Conservation (phyloP, 345 rosid genomes). For the Erucastrum elatum region DNA sequence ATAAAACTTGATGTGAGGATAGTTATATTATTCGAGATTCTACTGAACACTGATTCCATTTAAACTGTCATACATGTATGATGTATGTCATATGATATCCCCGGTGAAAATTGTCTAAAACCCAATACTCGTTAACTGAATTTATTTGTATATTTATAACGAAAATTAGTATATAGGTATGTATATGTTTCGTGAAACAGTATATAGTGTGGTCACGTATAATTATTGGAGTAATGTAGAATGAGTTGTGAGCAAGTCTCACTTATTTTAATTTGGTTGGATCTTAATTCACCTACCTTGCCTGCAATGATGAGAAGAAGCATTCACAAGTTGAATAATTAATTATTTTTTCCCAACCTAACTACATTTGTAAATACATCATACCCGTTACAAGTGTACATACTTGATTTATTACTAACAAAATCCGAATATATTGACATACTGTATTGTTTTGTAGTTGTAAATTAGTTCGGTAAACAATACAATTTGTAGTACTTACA, state of each 20-base stretch:
- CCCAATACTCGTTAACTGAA: not conserved
- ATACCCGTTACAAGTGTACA: too few species aligned
- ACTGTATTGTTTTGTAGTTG: too few species aligned
- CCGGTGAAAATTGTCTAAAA: not conserved
- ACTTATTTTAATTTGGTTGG: not conserved
- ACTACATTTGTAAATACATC: too few species aligned
- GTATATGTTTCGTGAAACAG: not conserved
- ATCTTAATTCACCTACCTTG: too few species aligned
- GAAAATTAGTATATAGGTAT: not conserved
- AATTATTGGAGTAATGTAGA: constrained; percentile 21
- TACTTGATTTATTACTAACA: too few species aligned
- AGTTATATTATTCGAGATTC: not conserved
- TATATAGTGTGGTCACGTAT: constrained; percentile 18
- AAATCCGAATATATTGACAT: too few species aligned
- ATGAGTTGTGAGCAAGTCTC: constrained; percentile 40
- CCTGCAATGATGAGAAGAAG: too few species aligned
- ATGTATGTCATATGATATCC: not conserved
- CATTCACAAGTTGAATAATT: too few species aligned
- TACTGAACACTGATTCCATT: not conserved
- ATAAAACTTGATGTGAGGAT: not conserved
- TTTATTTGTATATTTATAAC: not conserved
- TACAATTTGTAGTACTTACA: too few species aligned
- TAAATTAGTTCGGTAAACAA: too few species aligned
- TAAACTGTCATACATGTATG: not conserved
- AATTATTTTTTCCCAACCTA: too few species aligned